Percentiles rank a stretch among this genome's conserved stretches.
Evolutionary conservation across 345 rosid genomes (phyloP).

Genomic region (Gossypium raimondii): DNA sequence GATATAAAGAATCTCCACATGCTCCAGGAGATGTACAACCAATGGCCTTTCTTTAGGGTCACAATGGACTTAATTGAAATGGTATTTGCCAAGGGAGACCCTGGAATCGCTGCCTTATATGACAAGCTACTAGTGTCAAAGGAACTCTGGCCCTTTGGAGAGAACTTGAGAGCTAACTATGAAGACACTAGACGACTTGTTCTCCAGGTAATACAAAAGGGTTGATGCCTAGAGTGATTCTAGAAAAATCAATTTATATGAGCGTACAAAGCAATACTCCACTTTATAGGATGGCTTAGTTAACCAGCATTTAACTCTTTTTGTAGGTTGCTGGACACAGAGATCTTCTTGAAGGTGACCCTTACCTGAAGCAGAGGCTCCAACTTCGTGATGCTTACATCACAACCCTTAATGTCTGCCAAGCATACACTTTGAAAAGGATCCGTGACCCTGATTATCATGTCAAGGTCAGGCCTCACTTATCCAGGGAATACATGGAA

Average conservation of each 20-base stretch:
- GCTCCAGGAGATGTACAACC: slow-evolving; percentile 90
- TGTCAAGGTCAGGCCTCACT: slow-evolving; percentile 64
- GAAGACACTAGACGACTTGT: slow-evolving; percentile 70
- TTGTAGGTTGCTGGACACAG: slow-evolving; percentile 71
- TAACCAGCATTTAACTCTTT: neutral
- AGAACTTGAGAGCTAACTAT: slow-evolving; percentile 60
- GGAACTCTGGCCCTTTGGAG: slow-evolving; percentile 73
- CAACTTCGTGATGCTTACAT: slow-evolving; percentile 88
- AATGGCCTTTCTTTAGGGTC: slow-evolving; percentile 96
- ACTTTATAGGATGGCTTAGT: neutral
- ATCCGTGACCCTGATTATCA: slow-evolving; percentile 79
- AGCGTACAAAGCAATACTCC: neutral
- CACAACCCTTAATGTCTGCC: slow-evolving; percentile 84
- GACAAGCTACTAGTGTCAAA: slow-evolving; percentile 85
- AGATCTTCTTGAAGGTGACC: slow-evolving; percentile 94
- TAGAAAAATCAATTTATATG: neutral
- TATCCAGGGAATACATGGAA: slow-evolving; percentile 66
- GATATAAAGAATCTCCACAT: slow-evolving; percentile 69
- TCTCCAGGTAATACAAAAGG: slow-evolving; percentile 59
- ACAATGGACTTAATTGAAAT: slow-evolving; percentile 90
- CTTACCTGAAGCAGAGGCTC: slow-evolving; percentile 89
- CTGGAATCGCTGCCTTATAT: slow-evolving; percentile 79
- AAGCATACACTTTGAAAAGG: slow-evolving; percentile 83
- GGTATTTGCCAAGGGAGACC: slow-evolving; percentile 99
- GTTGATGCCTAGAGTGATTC: neutral